These are phyloP conservation scores for Aciculosporium take DNA, from an alignment of 2,329 filamentous ascomycete genomes.

Conservation along the genomic window DNA sequence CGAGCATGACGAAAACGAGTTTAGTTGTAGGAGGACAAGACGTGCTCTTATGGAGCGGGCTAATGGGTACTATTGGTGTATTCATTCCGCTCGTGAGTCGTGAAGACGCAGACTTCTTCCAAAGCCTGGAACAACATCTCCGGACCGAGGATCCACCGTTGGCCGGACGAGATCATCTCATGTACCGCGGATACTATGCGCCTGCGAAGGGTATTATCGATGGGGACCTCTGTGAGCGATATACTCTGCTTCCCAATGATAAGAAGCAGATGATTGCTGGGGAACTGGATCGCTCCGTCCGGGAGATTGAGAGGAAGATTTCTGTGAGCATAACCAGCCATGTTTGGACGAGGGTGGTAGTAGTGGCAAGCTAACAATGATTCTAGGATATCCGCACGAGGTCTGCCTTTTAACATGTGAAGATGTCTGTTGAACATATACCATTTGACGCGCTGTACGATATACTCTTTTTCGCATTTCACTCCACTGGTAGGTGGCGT, in stretches of 20 bases:
- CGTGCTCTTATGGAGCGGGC: conserved; percentile 80
- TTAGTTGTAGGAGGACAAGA: conserved; percentile 86
- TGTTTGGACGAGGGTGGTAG: not conserved
- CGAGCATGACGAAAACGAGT: conserved; percentile 75
- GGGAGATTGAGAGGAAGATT: conserved; percentile 94
- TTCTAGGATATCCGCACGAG: conserved; percentile 41
- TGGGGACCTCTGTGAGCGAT: conserved; percentile 90
- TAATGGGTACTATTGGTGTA: conserved; percentile 89
- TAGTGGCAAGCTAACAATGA: conserved; percentile 12
- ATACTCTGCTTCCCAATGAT: conserved; percentile 67
- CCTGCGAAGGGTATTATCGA: conserved; percentile 96
- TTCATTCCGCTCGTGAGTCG: conserved; percentile 83
- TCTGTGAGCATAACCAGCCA: conserved; percentile 33
- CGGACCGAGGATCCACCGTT: conserved; percentile 75
- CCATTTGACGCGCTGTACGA: conserved; percentile 8
- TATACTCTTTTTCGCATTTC: conserved; percentile 12
- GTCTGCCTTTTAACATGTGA: conserved; percentile 36
- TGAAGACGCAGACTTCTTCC: conserved; percentile 96
- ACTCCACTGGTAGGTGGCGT: conserved; percentile 18
- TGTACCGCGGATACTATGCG: conserved; percentile 90
- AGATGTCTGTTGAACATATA: not conserved
- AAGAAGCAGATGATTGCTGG: conserved; percentile 92
- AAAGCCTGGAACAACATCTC: conserved; percentile 79
- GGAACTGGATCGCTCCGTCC: conserved; percentile 77
- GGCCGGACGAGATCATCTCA: conserved; percentile 84